phyloP scores from a whole-genome alignment of 805 yeast species.

The Brettanomyces custersianus region DNA sequence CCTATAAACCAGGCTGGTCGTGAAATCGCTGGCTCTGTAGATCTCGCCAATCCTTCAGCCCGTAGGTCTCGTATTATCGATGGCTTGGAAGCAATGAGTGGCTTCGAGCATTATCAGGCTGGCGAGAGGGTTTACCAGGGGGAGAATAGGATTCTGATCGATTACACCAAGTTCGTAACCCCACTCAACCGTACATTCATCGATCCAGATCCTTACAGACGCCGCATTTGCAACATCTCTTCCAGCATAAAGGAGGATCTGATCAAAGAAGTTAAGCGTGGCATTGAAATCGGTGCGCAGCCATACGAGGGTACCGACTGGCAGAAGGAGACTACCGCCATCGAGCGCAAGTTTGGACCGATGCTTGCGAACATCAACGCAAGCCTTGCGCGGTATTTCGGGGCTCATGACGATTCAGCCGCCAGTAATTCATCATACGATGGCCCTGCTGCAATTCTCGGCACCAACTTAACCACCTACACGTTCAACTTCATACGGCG shows the following conservation, averaged over 20 bases:
- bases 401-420: conserved; percentile 9
- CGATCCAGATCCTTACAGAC: conserved; percentile 36
- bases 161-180: conserved; percentile 44
- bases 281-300: conserved; percentile 24
- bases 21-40: not conserved
- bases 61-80: conserved; percentile 19
- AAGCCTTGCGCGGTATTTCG: conserved; percentile 20
- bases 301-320: conserved; percentile 42
- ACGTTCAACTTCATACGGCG: conserved; percentile 39
- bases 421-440: too few species aligned
- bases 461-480: conserved; percentile 28
- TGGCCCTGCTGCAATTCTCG: conserved; percentile 10
- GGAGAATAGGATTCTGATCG: conserved; percentile 40
- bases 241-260: conserved; percentile 27
- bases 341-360: conserved; percentile 48
- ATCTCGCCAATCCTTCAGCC: not conserved
- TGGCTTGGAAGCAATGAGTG: conserved; percentile 22
- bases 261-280: conserved; percentile 25
- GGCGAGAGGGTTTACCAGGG: conserved; percentile 40
- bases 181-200: conserved; percentile 43
- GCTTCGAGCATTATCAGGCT: conserved; percentile 36
- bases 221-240: conserved; percentile 30
- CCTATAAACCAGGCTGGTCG: not conserved
- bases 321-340: conserved; percentile 41
- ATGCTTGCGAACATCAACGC: conserved; percentile 32